These are phyloP conservation scores for Phytophthora boehmeriae DNA, from an alignment of 352 stramenopile species.

Conservation along the genomic window DNA sequence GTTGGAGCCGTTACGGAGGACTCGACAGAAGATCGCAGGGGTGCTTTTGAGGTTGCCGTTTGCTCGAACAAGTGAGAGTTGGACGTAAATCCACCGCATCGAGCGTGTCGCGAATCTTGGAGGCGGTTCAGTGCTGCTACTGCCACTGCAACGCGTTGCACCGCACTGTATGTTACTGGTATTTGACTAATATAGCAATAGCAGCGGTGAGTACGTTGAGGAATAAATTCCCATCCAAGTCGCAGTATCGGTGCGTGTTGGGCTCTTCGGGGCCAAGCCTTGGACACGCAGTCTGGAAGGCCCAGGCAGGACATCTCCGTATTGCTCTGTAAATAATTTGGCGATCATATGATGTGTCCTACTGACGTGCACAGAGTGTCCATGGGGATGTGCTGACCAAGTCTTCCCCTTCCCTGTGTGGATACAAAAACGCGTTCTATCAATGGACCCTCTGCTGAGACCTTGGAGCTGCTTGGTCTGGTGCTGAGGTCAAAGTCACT, in stretches of 20 bases:
- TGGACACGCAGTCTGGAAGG: conserved; percentile 3
- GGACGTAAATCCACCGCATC: conserved; percentile 2
- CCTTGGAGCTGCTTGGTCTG: conserved; percentile 3
- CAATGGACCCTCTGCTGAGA: conserved; percentile 2
- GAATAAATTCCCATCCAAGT: no score
- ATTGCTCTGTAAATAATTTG: conserved; percentile 15
- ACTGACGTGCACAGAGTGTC: conserved; percentile 4
- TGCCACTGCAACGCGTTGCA: conserved; percentile 5
- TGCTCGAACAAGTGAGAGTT: conserved; percentile 16
- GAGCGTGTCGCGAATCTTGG: conserved; percentile 2
- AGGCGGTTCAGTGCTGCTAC: background rate
- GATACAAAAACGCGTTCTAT: background rate
- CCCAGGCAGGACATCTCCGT: conserved; percentile 7
- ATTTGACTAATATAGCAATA: no score
- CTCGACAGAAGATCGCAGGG: conserved; percentile 25
- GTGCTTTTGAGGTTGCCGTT: conserved; percentile 23
- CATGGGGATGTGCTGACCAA: conserved; percentile 8
- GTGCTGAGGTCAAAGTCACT: conserved; percentile 29
- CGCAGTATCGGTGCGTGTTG: no score
- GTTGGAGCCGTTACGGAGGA: conserved; percentile 11
- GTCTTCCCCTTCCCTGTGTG: background rate
- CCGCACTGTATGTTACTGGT: background rate
- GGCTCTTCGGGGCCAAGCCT: background rate
- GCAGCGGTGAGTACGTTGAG: no score
- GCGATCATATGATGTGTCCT: conserved; percentile 38